Evolutionary conservation across 75 land plant species (phyloP).

Genomic region (Chamaecyparis obtusa): DNA sequence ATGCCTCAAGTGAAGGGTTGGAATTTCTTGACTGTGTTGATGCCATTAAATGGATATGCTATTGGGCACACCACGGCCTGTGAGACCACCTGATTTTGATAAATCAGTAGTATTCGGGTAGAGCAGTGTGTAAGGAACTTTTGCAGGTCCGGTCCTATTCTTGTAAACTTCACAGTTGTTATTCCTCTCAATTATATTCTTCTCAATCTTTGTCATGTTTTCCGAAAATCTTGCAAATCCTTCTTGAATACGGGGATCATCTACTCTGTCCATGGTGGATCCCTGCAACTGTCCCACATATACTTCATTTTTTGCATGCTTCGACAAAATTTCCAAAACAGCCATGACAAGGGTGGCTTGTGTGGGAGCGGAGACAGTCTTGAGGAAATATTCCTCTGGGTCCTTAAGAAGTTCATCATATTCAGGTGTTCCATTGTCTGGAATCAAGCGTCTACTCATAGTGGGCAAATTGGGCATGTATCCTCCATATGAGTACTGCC

Average conservation of each 20-base stretch:
- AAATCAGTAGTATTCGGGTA: conserved; percentile 12
- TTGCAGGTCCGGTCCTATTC: conserved; percentile 51
- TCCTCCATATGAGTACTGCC: conserved; percentile 56
- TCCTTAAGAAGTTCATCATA: conserved; percentile 45
- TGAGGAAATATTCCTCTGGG: conserved; percentile 59
- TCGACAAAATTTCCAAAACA: conserved; percentile 39
- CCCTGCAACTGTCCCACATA: conserved; percentile 37
- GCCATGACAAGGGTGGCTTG: conserved; percentile 58
- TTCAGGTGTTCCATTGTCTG: conserved; percentile 55
- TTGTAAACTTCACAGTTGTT: conserved; percentile 19
- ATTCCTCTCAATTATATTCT: conserved; percentile 43
- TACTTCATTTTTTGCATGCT: conserved; percentile 48
- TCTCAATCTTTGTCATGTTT: conserved; percentile 32
- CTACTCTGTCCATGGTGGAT: conserved; percentile 34
- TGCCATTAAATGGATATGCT: conserved; percentile 46
- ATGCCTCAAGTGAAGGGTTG: no score
- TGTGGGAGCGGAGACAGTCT: conserved; percentile 43
- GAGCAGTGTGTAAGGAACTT: conserved; percentile 50
- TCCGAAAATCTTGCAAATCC: conserved; percentile 26
- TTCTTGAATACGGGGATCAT: conserved; percentile 17
- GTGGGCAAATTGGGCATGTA: conserved; percentile 64
- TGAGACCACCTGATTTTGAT: conserved; percentile 35
- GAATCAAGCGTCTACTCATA: conserved; percentile 61
- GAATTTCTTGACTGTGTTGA: not conserved
- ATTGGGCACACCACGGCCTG: conserved; percentile 57